Evolutionary conservation across 2,329 filamentous ascomycete species (phyloP), one percentile per base, ranked within the genome.

Genomic region (Colletotrichum sp.): DNA sequence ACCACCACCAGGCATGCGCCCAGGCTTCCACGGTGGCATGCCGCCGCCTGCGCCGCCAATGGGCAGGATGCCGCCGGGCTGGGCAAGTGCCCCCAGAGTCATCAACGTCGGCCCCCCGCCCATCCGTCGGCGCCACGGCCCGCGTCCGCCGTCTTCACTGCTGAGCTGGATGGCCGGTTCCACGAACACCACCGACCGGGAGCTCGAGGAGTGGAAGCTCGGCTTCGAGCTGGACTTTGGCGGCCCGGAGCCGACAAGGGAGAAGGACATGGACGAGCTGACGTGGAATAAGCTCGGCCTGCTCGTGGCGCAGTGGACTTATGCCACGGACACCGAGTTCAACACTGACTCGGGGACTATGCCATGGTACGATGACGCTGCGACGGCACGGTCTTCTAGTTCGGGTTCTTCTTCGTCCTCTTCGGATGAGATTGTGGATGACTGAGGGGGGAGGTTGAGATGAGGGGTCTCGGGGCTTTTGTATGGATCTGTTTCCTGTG

Each of bases 251-350:
- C n/a, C 66, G 56, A 75, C 64, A 6, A 34, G 70, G 7, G 64
- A 72, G 55, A 52, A 67, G 24, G 56, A 75, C 16, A 26, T 75
- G n/a, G 70, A 61, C n/a, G 69, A 58, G n/a, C 32, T 26, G 70
- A 15, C 9, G 30, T 61, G 70, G 21, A 72, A n/a, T 4, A 32
- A 73, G 2, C 73, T 75, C 8, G 73, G 73, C 4, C 34, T 5
- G 43, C 32, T 71, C 28, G 70, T 73, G 24, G 70, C 62, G 26
- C 18, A 67, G 70, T 75, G 73, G 73, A 75, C 73, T 1, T 65
- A 75, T 48, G 73, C 73, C 21, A 36, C 43, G 1, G 73, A 75
- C 10, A 75, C 73, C 24, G 56, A 72, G 43, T 72, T 73, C 34
- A 52, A 55, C 43, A 60, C 70, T 0, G 64, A 73, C 58, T 64